These are phyloP conservation scores for Fraxinus anomala DNA, from an alignment of 257 asterid genomes.

Conservation along the genomic window DNA sequence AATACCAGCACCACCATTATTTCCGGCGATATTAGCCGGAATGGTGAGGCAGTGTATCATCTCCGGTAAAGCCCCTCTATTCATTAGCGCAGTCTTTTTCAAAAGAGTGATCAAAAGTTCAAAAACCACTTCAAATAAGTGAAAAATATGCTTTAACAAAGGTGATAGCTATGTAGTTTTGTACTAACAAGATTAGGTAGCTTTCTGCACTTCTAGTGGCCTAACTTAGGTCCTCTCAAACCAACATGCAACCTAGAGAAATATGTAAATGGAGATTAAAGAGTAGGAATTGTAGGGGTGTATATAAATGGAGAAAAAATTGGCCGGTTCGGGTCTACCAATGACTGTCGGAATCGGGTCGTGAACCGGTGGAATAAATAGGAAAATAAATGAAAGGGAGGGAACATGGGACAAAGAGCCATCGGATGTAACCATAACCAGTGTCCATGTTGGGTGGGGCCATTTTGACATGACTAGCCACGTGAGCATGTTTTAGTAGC, in stretches of 20 bases:
- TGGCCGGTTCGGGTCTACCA: conserved; percentile 36
- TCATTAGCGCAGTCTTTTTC: conserved; percentile 31
- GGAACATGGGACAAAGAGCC: conserved; percentile 39
- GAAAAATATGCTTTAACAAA: conserved; percentile 22
- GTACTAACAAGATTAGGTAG: conserved; percentile 36
- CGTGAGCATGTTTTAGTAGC: conserved; percentile 62
- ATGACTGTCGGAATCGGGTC: conserved; percentile 39
- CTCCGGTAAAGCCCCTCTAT: conserved; percentile 36
- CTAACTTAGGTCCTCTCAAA: conserved; percentile 33
- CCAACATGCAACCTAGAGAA: conserved; percentile 21
- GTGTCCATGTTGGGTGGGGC: conserved; percentile 62
- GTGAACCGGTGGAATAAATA: conserved; percentile 38
- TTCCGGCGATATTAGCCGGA: conserved; percentile 27
- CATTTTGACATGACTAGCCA: conserved; percentile 57
- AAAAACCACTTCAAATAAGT: background rate
- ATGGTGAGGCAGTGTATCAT: conserved; percentile 42
- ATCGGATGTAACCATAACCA: conserved; percentile 44
- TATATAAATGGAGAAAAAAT: conserved; percentile 37
- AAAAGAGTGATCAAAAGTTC: conserved; percentile 10
- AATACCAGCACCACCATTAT: conserved; percentile 9
- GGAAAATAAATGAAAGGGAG: conserved; percentile 5
- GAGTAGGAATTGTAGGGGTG: conserved; percentile 32
- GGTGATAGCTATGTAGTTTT: conserved; percentile 23
- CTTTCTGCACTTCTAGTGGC: conserved; percentile 28
- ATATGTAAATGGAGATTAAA: background rate